Evolutionary conservation across 768 basidiomycete species (phyloP), one percentile per base, ranked within the genome.

Genomic region (Serendipita vermifera): DNA sequence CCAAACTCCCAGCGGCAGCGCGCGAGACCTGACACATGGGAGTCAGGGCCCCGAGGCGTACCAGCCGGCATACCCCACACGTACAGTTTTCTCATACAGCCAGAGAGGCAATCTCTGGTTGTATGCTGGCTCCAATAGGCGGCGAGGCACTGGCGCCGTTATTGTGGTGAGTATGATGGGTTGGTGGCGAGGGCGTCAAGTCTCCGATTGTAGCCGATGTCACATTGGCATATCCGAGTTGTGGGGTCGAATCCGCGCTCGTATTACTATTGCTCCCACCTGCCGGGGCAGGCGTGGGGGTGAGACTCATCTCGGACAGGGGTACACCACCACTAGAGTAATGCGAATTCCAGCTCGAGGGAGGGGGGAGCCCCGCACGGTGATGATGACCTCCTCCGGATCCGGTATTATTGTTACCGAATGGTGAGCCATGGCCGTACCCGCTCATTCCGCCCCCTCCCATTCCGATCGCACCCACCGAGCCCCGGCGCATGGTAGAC

Each of bases 381-480:
- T n/a, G n/a, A n/a, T n/a, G n/a, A n/a, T n/a, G n/a, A n/a, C n/a
- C n/a, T n/a, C n/a, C n/a, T n/a, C n/a, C n/a, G n/a, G n/a, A n/a
- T n/a, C n/a, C n/a, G n/a, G n/a, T n/a, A n/a, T n/a, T n/a, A n/a
- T n/a, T n/a, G n/a, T n/a, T 36, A 36, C 35, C n/a, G 9, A n/a
- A 36, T n/a, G 35, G 35, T 36, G 35, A 36, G 35, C 35, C 35
- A 36, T 9, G n/a, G n/a, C 35, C 35, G 35, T 9, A 36, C 35
- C n/a, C 9, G 35, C n/a, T 9, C n/a, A n/a, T n/a, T n/a, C n/a
- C n/a, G n/a, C n/a, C n/a, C n/a, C n/a, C n/a, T n/a, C 9, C 22
- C 46, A 51, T 51, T 7, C 15, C 46, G 22, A 51, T 20, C 5
- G 46, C 46, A 29, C 46, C 46, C 24, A 51, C 46, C 26, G 46